These are phyloP conservation scores for Lasiodiplodia hormozganensis DNA, from an alignment of 2,329 filamentous ascomycete species.

Conservation along the genomic window DNA sequence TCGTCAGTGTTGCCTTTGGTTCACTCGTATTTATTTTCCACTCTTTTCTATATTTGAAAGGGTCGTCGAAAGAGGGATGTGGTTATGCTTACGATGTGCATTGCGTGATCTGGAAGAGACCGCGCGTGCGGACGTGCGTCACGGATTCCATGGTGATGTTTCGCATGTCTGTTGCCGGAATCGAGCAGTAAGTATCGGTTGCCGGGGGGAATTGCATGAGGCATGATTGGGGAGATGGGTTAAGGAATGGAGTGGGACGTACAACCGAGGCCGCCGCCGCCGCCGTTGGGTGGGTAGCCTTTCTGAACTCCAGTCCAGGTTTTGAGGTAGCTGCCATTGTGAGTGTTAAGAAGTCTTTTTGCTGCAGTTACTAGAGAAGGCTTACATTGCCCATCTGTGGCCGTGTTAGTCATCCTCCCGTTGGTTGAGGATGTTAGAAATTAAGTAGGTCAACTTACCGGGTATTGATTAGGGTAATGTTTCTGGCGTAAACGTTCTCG, in stretches of 20 bases:
- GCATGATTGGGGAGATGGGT: neutral
- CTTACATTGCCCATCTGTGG: constrained; percentile 23
- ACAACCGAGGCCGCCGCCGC: constrained; percentile 22
- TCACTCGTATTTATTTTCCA: too few relatives aligned
- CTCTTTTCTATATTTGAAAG: too few relatives aligned
- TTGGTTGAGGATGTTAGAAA: neutral
- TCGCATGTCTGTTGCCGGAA: neutral
- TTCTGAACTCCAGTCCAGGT: constrained; percentile 22
- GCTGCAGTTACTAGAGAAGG: neutral
- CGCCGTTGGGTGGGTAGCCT: constrained; percentile 20
- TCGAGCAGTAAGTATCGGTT: neutral
- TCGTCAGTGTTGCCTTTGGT: too few relatives aligned
- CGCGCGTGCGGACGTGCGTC: neutral
- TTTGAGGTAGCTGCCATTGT: constrained; percentile 15
- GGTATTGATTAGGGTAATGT: constrained; percentile 11
- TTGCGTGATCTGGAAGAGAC: neutral
- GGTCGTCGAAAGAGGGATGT: neutral
- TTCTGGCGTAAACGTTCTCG: constrained; percentile 37
- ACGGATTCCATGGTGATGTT: constrained; percentile 1
- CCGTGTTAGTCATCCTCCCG: neutral
- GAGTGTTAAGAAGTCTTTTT: too few relatives aligned
- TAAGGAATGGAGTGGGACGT: neutral
- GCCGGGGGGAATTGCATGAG: neutral
- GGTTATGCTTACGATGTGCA: neutral
- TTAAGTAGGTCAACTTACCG: neutral